Conservation (phyloP, 768 basidiomycete genomes). For the Rhodosporidiobolus sp. region DNA sequence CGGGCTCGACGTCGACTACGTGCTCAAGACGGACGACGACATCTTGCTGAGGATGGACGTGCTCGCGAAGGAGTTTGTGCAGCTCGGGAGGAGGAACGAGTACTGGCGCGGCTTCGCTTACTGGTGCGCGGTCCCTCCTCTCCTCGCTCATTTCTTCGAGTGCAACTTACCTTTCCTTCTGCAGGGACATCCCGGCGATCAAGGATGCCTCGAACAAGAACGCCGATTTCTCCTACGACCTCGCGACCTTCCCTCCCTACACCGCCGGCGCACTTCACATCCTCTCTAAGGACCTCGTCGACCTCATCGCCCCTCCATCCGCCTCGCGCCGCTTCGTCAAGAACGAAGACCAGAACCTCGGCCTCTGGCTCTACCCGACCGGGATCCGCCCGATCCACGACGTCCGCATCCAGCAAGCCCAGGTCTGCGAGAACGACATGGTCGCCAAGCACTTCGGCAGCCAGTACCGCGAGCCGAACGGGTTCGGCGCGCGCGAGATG, state of each 20-base stretch:
- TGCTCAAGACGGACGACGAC: conserved; percentile 40
- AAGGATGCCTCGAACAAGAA: conserved; percentile 36
- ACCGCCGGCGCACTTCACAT: conserved; percentile 34
- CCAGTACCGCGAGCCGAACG: conserved; percentile 23
- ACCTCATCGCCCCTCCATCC: conserved; percentile 17
- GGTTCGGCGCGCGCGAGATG: conserved; percentile 34
- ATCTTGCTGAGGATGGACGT: conserved; percentile 31
- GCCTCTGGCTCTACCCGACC: conserved; percentile 29
- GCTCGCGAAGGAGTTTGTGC: conserved; percentile 28
- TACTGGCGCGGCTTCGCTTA: conserved; percentile 39
- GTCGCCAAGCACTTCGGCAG: conserved; percentile 33
- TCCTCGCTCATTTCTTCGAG: too few relatives aligned
- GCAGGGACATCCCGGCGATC: conserved; percentile 32
- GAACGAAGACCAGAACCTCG: conserved; percentile 38
- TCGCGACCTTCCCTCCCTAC: conserved; percentile 34
- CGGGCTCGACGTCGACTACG: conserved; percentile 31
- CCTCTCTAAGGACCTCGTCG: conserved; percentile 39
- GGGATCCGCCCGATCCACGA: conserved; percentile 39
- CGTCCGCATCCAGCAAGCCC: conserved; percentile 35
- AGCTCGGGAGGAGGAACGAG: conserved; percentile 21
- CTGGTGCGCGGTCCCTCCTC: conserved; percentile 7
- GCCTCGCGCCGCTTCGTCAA: conserved; percentile 21
- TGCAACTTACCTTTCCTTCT: not conserved
- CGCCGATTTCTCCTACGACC: conserved; percentile 33
- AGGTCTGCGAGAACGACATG: conserved; percentile 42